Base-by-base conservation (phyloP, 208 protist genomes). In the Herpetomonas samuelpessoai region DNA sequence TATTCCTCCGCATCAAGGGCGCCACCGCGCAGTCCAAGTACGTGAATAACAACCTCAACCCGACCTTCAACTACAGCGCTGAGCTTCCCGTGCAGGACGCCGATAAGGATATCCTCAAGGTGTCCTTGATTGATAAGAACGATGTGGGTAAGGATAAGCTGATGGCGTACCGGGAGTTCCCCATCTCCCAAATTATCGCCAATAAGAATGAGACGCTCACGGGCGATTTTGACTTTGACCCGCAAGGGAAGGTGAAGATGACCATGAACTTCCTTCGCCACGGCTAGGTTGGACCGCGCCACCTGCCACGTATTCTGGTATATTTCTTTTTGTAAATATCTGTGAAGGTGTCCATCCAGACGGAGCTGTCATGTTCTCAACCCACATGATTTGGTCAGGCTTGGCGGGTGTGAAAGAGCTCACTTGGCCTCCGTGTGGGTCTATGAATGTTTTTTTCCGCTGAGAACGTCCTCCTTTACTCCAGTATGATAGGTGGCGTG, bases 41-140 rank as follows among this genome's bases (percentile, higher is more conserved):
- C 62, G 39, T 86, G 51, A 77, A 63, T 45, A 69, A 53, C 30
- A 81, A 65, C 30, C 75, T 91, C 31, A 76, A 91, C 62, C 84
- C 84, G 0, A 61, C 62, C 19, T 91, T 77, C 48, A 85, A 87
- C 60, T 91, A 75, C 63, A 74, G 82, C 12, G 72, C 71, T 12
- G 84, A 85, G 41, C 52, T 91, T 44, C 57, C 67, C 18, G 78
- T 87, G 51, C 53, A 62, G 25, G 74, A 85, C 61, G 57, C 35
- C 10, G 57, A 68, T 25, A 73, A 45, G 19, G 79, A 83, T 38
- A 62, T 83, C 14, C 54, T 87, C 27, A 47, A 74, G 25, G 30
- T 91, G 46, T 46, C 57, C n/a, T 26, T 91, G 24, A 68, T 88
- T 45, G 84, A 91, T 41, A 88, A 91, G 65, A 86, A 90, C 64